Percentiles rank a stretch among this genome's conserved stretches.
phyloP scores from a whole-genome alignment of 2,329 filamentous ascomycete genomes.

The Sarocladium oryzae region DNA sequence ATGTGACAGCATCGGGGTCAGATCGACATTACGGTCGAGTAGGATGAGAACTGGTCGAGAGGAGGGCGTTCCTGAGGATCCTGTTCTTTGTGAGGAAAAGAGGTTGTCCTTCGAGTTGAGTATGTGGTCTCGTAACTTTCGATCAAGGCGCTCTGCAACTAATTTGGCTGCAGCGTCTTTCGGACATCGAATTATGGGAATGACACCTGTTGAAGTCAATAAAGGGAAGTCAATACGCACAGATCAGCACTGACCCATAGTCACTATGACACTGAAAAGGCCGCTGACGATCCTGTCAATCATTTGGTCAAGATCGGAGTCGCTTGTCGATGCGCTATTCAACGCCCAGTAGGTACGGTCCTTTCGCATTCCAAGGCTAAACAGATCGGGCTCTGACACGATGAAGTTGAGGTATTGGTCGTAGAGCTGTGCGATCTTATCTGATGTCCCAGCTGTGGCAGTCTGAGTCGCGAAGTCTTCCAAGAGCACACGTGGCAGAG shows the following conservation, averaged over 20 bases:
- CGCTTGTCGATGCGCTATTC: constrained; percentile 85
- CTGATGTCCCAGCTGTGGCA: constrained; percentile 74
- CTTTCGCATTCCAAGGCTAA: constrained; percentile 88
- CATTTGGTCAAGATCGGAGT: constrained; percentile 80
- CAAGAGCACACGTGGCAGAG: constrained; percentile 79
- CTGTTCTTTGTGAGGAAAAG: constrained; percentile 66
- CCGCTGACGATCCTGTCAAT: constrained; percentile 91
- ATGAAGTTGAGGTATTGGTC: constrained; percentile 98
- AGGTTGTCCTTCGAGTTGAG: constrained; percentile 97
- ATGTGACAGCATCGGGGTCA: constrained; percentile 98
- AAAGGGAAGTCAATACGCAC: neutral
- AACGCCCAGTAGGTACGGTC: constrained; percentile 91
- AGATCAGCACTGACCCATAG: constrained; percentile 63
- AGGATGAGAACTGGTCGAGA: constrained; percentile 87
- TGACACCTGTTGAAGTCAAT: constrained; percentile 53
- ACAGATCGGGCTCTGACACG: constrained; percentile 89
- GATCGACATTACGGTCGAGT: constrained; percentile 88
- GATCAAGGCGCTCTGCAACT: constrained; percentile 88
- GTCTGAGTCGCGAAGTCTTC: constrained; percentile 93
- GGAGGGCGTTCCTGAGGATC: constrained; percentile 54
- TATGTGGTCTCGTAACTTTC: constrained; percentile 92
- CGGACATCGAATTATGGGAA: constrained; percentile 91
- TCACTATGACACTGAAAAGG: constrained; percentile 97
- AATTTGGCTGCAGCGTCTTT: constrained; percentile 90
- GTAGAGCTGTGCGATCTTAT: constrained; percentile 85